Base-by-base conservation (phyloP, 129 eudicot genomes). In the Sambucus nigra region DNA sequence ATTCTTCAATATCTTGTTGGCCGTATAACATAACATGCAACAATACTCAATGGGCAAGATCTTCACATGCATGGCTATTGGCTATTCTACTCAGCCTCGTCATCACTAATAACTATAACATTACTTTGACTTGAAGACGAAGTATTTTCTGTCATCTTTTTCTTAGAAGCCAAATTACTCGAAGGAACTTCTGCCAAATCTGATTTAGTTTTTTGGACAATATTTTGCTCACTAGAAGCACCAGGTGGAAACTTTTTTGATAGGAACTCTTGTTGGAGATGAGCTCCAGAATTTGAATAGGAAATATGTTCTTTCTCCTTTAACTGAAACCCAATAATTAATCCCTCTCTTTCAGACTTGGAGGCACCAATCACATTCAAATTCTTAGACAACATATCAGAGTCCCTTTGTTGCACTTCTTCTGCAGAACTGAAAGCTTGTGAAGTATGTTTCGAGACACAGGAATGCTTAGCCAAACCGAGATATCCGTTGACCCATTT, bases 401-500 rank as follows among this genome's bases (percentile, higher is more conserved):
- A 44, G 23, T 18, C 53, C 32, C 18, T 47, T 20, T 29, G 28
- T 32, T 61, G 33, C 8, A 23, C 46, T 25, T 32, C 32, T 2
- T 31, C 47, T 20, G 32, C 40, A 29, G 23, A 3, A 18, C 14
- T 18, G 21, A 16, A 38, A 0, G 6, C 31, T 25, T 29, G 38
- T 1, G 18, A 18, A 42, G 25, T 40, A 51, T 46, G 15, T 25
- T 46, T 35, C 15, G 52, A 38, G 15, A 38, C 27, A 21, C 26
- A n/a, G 48, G 47, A 47, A 21, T 39, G 15, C 26, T 21, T 4
- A 6, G 47, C 10, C 15, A 51, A 38, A 46, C 67, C 72, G 29
- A 47, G 67, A 48, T 76, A 56, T 62, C 61, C 70, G 50, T 42
- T 65, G 5, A 72, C 76, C 71, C 85, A 80, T 66, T 49, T 65